Evolutionary conservation across 345 rosid species (phyloP).

Genomic region (Camelina neglecta): DNA sequence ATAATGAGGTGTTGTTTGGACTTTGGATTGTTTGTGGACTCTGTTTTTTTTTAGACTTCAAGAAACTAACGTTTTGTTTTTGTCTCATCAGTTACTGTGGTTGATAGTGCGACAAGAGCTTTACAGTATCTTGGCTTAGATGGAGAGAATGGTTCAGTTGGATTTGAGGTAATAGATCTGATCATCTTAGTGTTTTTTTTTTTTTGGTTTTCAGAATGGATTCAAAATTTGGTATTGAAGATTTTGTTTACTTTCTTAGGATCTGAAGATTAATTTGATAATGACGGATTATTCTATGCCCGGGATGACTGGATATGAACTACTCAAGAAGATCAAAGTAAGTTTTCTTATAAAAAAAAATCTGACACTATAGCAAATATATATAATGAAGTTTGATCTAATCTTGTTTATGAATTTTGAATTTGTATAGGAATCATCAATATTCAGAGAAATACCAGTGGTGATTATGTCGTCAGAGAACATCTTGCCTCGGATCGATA

Average conservation of each 20-base stretch:
- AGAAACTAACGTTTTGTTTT: neutral
- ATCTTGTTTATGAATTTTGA: conserved; percentile 7
- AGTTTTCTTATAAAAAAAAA: neutral
- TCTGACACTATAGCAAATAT: neutral
- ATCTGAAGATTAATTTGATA: conserved; percentile 74
- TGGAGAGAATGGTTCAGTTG: conserved; percentile 62
- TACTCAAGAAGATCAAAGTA: conserved; percentile 79
- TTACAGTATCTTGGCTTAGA: conserved; percentile 82
- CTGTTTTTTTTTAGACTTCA: neutral
- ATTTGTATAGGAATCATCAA: conserved; percentile 64
- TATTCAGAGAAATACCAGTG: conserved; percentile 76
- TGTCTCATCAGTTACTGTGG: conserved; percentile 62
- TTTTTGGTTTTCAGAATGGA: neutral
- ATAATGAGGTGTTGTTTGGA: neutral
- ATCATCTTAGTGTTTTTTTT: neutral
- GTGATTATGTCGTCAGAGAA: conserved; percentile 92
- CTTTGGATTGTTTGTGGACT: neutral
- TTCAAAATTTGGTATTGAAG: neutral
- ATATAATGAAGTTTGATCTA: neutral
- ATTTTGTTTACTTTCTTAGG: conserved; percentile 44
- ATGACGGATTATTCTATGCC: conserved; percentile 92
- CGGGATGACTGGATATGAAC: conserved; percentile 86
- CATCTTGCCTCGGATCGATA: conserved; percentile 70
- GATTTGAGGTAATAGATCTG: conserved; percentile 61
- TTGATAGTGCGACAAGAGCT: conserved; percentile 75